Base-by-base conservation (phyloP, 2,329 filamentous ascomycete species). In the Ophiostoma ulmi region DNA sequence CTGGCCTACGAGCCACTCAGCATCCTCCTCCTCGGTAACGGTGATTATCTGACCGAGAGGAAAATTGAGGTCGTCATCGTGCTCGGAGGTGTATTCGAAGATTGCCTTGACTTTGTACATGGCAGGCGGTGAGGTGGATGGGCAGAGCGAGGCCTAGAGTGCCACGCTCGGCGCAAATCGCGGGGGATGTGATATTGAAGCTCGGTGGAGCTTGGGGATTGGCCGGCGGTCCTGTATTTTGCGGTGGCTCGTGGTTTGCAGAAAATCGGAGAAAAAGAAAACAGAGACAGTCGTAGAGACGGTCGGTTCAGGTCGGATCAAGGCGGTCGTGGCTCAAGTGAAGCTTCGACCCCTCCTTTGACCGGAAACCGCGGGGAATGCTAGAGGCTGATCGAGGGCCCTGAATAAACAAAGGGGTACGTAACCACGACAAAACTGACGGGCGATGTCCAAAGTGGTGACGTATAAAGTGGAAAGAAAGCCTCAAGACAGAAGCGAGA, bases 31-130 rank as follows among this genome's bases (percentile, higher is more conserved):
- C 72, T 94, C 94, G 64, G 90, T 97, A 74, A 99, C 94, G 69
- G 91, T 95, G 78, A 99, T 96, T 80, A 98, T 87, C 82, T 97
- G 94, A 75, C 93, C 93, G 77, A 87, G 83, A 72, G 86, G 80
- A 79, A 99, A 99, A 78, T 88, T 91, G 75, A 99, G 89, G 81
- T 99, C 95, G 81, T 99, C 95, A 76, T 97, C 93, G 80, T 99
- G 94, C 73, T 88, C 87, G 75, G 95, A 98, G 78, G 86, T 84
- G 83, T 99, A 99, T 80, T 98, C 94, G 84, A 91, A 99, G 78
- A 98, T 82, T 76, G 95, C 93, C 86, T 94, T 97, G 84, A 99
- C 95, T 82, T 92, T 96, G 85, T 97, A 97, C 91, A 94, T 94
- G 79, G 73, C 75, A 77, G 76, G 63, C 68, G 68, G 64, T 63